Percentiles rank a stretch among this genome's conserved stretches.
phyloP scores from a whole-genome alignment of 108 stramenopile species.

The Cyclotella cryptica region DNA sequence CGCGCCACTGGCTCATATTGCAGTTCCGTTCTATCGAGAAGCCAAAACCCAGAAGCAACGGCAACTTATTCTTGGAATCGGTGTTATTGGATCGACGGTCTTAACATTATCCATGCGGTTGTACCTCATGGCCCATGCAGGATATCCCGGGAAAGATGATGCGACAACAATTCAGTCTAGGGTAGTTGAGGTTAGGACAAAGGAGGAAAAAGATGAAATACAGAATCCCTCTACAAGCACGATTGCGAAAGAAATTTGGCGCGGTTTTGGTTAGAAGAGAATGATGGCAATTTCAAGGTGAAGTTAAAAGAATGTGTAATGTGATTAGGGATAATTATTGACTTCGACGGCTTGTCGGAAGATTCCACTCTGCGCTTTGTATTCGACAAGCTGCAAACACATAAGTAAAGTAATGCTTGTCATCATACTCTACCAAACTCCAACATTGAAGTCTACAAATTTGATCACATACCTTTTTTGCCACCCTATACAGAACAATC shows the following conservation, averaged over 20 bases:
- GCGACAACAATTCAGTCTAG: constrained; percentile 14
- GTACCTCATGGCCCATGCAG: constrained; percentile 58
- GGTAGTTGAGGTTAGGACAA: constrained; percentile 34
- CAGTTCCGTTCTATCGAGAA: constrained; percentile 57
- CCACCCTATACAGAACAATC: constrained; percentile 36
- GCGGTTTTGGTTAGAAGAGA: constrained; percentile 52
- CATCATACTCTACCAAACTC: too few species aligned
- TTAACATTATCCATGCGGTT: constrained; percentile 49
- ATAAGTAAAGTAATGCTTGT: too few species aligned
- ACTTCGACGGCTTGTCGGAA: too few species aligned
- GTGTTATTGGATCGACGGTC: constrained; percentile 56
- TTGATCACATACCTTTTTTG: constrained; percentile 3
- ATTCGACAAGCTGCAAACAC: neutral
- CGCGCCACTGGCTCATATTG: constrained; percentile 58
- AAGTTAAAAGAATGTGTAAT: too few species aligned
- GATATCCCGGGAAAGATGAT: constrained; percentile 50
- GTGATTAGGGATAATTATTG: too few species aligned
- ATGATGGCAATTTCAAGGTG: too few species aligned
- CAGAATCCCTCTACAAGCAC: constrained; percentile 29
- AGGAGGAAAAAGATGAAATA: constrained; percentile 45
- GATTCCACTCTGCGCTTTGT: neutral
- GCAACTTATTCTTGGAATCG: constrained; percentile 47
- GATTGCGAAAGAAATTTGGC: constrained; percentile 37
- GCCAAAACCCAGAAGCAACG: constrained; percentile 58
- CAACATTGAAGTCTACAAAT: neutral